phyloP scores from a whole-genome alignment of 768 basidiomycete species.

The Leccinum rimulosum region DNA sequence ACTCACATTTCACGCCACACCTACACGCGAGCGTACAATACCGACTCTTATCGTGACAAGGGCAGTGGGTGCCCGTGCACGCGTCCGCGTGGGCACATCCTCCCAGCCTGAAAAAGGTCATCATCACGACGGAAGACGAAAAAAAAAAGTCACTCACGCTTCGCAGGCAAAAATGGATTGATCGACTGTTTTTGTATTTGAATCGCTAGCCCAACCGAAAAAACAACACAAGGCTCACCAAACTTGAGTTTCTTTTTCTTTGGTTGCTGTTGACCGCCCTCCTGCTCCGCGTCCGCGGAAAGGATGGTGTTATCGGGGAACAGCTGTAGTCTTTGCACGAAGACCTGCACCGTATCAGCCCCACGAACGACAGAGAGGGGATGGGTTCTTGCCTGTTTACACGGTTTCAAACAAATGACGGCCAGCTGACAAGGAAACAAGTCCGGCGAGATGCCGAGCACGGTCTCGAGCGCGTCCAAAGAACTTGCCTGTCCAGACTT shows the following conservation, averaged over 20 bases:
- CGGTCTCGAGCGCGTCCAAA: constrained; percentile 28
- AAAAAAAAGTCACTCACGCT: constrained; percentile 12
- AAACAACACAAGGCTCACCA: constrained; percentile 8
- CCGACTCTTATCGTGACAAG: constrained; percentile 37
- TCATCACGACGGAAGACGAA: no score
- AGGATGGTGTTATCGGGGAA: constrained; percentile 20
- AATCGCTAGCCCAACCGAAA: no score
- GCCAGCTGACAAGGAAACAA: constrained; percentile 50
- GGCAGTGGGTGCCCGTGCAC: constrained; percentile 41
- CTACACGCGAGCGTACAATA: constrained; percentile 50
- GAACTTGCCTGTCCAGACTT: constrained; percentile 6
- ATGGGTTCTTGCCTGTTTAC: constrained; percentile 38
- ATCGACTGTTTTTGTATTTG: constrained; percentile 10
- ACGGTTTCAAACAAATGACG: constrained; percentile 45
- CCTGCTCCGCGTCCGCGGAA: not conserved
- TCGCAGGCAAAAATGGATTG: not conserved
- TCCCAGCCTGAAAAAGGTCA: constrained; percentile 20
- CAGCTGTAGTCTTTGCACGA: constrained; percentile 20
- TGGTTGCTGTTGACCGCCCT: not conserved
- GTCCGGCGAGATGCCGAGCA: constrained; percentile 46
- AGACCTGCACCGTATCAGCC: constrained; percentile 6
- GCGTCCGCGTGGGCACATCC: constrained; percentile 49
- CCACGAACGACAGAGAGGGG: not conserved
- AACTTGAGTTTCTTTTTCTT: constrained; percentile 11
- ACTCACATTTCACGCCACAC: constrained; percentile 43